Evolutionary conservation across 2,329 filamentous ascomycete species (phyloP), one percentile per base, ranked within the genome.

Genomic region (Pestalotiopsis sp.): DNA sequence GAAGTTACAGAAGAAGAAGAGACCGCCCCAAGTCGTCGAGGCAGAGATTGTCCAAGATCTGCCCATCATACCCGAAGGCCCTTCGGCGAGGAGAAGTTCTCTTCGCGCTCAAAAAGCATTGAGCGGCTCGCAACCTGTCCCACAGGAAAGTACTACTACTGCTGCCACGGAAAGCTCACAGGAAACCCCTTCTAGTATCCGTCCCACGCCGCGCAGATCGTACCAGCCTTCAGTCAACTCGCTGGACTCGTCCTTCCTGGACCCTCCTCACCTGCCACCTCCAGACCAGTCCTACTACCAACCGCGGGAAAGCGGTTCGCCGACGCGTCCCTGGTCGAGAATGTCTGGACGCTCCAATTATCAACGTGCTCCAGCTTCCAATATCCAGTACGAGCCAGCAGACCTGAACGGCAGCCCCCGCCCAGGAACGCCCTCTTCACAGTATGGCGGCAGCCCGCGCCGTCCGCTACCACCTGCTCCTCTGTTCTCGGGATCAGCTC

Each of bases 371-470:
- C 91, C 93, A 2, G 88, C 93, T 1, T 88, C 90, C 0, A 90
- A 85, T 72, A 83, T 91, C 27, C 86, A 90, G 3, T 98, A 96
- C 80, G 96, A 98, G 80, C 93, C 94, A 0, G 87, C 91, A 25
- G 95, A 98, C 74, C 82, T 98, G 69, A 95, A 98, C 76, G 96
- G 96, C 63, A 95, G 90, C 70, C 95, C 96, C 6, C 85, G 96
- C 69, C 95, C 96, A 1, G 95, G 95, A 4, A 98, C 95, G 0
- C 94, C 95, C 1, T 94, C 94, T 0, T 95, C 94, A 2, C 88
- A 90, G 78, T 98, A 98, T 78, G 93, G 94, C 23, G 93, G 94
- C 3, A 97, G 94, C 77, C 93, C 95, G 12, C 89, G 94, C 73
- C 88, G 95, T 68, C 95, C 95, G 3, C 85, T 98, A 39, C 96